A percentile compares a stretch with the other conserved stretches of the same genome.
These are phyloP conservation scores for Coccinonectria pachysandricola DNA, from an alignment of 2,329 filamentous ascomycete species.

Conservation along the genomic window DNA sequence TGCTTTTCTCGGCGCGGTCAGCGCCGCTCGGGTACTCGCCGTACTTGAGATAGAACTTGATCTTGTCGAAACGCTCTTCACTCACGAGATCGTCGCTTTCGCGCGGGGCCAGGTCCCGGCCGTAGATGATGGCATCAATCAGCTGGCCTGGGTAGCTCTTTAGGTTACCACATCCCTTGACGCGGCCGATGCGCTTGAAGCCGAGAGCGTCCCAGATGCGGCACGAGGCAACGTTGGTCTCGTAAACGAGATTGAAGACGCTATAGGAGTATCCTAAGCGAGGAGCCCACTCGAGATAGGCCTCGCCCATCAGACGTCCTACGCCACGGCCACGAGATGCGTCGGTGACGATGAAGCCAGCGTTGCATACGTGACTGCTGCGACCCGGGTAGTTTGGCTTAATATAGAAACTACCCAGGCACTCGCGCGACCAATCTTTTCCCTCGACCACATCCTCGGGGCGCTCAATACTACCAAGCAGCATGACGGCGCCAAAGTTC, in stretches of 20 bases:
- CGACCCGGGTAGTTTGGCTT: constrained; percentile 88
- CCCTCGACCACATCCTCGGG: constrained; percentile 47
- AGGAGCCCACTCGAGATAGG: constrained; percentile 68
- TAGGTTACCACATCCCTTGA: constrained; percentile 61
- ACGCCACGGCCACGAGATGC: constrained; percentile 64
- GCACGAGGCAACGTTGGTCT: constrained; percentile 83
- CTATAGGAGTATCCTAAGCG: constrained; percentile 82
- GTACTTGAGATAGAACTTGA: constrained; percentile 92
- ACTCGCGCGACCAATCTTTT: constrained; percentile 69
- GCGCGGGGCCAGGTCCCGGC: constrained; percentile 45
- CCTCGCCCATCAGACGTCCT: constrained; percentile 65
- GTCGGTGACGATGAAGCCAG: constrained; percentile 65
- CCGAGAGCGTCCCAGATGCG: constrained; percentile 86
- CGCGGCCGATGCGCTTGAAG: constrained; percentile 83
- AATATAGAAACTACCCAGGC: constrained; percentile 85
- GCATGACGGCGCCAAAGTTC: constrained; percentile 81
- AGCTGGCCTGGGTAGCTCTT: constrained; percentile 58
- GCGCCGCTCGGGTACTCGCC: constrained; percentile 87
- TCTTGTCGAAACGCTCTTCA: constrained; percentile 97
- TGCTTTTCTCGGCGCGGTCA: constrained; percentile 90
- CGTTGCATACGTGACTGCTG: constrained; percentile 87
- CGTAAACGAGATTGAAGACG: constrained; percentile 90
- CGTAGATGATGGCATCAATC: constrained; percentile 70
- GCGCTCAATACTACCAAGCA: constrained; percentile 63
- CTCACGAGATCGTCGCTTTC: constrained; percentile 76